phyloP scores from a whole-genome alignment of 202 grass and related monocot species.

The Setaria viridis region DNA sequence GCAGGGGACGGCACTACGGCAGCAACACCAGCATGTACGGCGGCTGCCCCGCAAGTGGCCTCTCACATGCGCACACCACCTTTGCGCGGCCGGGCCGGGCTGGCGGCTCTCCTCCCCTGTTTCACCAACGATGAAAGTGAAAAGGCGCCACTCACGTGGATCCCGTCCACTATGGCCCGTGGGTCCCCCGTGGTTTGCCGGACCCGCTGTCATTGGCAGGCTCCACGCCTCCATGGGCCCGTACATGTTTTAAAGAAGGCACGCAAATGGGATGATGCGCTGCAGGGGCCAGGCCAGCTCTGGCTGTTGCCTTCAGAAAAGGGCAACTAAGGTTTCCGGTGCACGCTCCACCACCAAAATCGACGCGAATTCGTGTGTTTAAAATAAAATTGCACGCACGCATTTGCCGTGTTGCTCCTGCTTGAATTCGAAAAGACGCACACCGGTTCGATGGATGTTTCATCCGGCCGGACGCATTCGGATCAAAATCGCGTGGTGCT shows the following conservation, averaged over 20 bases:
- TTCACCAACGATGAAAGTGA: neutral
- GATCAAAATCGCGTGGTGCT: no score
- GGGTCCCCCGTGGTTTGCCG: no score
- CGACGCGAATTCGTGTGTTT: neutral
- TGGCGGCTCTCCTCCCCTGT: neutral
- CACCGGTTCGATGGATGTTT: neutral
- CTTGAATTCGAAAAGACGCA: neutral
- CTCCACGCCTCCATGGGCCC: neutral
- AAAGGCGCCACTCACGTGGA: neutral
- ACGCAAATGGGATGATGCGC: neutral
- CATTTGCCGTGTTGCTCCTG: neutral
- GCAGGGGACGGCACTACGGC: no score
- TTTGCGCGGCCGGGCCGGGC: neutral
- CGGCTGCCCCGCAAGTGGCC: conserved; percentile 32
- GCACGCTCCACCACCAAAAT: neutral
- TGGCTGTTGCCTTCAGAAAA: neutral
- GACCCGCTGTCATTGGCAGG: neutral
- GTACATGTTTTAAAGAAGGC: neutral
- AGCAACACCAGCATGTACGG: neutral
- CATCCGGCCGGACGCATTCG: neutral
- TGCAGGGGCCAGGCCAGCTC: neutral
- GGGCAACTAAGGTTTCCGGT: neutral
- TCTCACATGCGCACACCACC: conserved; percentile 26
- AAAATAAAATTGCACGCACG: neutral
- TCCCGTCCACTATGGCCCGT: neutral